Conservation (phyloP, 2,329 filamentous ascomycete genomes). For the Leptographium galeiforme region DNA sequence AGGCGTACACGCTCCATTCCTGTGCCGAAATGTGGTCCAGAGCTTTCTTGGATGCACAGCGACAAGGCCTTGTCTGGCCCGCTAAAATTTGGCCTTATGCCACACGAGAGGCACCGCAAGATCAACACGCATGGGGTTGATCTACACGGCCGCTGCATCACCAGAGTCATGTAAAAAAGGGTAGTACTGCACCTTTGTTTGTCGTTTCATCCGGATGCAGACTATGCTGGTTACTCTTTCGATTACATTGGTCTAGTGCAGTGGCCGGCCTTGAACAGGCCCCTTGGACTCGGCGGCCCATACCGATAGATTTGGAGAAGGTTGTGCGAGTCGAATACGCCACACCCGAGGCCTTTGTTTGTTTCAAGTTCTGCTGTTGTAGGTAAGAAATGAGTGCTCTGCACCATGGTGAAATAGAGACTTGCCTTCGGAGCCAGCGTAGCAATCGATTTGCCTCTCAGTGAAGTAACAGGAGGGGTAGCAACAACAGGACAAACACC, state of each 20-base stretch:
- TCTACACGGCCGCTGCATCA: too few species aligned
- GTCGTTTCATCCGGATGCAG: constrained; percentile 11
- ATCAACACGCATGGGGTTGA: too few species aligned
- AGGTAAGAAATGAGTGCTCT: background rate
- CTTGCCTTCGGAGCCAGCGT: background rate
- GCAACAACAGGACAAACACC: background rate
- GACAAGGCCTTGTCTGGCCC: too few species aligned
- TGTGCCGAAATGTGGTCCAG: too few species aligned
- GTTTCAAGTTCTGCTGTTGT: background rate
- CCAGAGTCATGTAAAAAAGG: constrained; percentile 1
- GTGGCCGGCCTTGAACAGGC: constrained; percentile 26
- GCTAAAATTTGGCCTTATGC: too few species aligned
- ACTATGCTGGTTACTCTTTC: constrained; percentile 13
- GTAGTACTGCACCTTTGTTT: constrained; percentile 26
- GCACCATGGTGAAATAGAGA: background rate
- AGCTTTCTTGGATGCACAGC: too few species aligned
- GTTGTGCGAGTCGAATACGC: background rate
- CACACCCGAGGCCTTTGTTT: background rate
- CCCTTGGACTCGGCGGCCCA: constrained; percentile 24
- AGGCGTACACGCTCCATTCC: too few species aligned
- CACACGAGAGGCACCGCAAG: too few species aligned
- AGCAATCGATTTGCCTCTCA: background rate
- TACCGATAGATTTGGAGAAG: constrained; percentile 27
- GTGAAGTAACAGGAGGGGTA: background rate
- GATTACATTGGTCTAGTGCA: constrained; percentile 19